Conservation (phyloP, 768 basidiomycete genomes). For the Termitomyces sp. region DNA sequence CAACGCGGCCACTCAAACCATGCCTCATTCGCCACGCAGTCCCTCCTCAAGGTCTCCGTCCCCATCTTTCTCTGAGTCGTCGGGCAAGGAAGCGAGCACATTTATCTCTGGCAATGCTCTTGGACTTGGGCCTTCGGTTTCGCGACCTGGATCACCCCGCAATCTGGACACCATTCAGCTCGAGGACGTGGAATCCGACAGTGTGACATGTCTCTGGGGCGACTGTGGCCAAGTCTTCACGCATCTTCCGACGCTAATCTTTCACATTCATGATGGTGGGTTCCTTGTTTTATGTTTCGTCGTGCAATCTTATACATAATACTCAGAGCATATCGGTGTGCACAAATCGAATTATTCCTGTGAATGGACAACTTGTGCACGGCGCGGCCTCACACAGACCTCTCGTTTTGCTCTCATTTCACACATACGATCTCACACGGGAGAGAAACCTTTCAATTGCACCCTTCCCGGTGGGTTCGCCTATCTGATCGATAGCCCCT, state of each 20-base stretch:
- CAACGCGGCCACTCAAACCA: constrained; percentile 10
- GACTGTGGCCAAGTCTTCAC: constrained; percentile 73
- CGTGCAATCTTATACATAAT: neutral
- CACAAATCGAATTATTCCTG: constrained; percentile 86
- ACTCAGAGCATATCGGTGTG: constrained; percentile 71
- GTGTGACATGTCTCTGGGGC: constrained; percentile 80
- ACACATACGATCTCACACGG: constrained; percentile 89
- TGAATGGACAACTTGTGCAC: constrained; percentile 80
- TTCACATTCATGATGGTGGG: constrained; percentile 80
- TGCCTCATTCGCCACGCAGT: constrained; percentile 9
- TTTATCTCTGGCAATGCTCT: constrained; percentile 18
- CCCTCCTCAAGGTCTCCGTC: constrained; percentile 9
- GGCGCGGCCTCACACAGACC: constrained; percentile 79
- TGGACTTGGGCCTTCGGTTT: constrained; percentile 5
- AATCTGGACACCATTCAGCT: constrained; percentile 11
- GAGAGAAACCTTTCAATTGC: constrained; percentile 91
- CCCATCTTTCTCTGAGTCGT: constrained; percentile 25
- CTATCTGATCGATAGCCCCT: neutral
- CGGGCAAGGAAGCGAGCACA: constrained; percentile 19
- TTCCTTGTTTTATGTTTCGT: constrained; percentile 4
- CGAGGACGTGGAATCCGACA: constrained; percentile 33
- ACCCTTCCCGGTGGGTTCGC: constrained; percentile 61
- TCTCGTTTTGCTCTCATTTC: constrained; percentile 88
- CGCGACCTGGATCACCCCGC: constrained; percentile 11
- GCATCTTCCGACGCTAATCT: constrained; percentile 69